phyloP scores from a whole-genome alignment of 192 early-diverging fungal genomes.

The Pecoramyces ruminantium region DNA sequence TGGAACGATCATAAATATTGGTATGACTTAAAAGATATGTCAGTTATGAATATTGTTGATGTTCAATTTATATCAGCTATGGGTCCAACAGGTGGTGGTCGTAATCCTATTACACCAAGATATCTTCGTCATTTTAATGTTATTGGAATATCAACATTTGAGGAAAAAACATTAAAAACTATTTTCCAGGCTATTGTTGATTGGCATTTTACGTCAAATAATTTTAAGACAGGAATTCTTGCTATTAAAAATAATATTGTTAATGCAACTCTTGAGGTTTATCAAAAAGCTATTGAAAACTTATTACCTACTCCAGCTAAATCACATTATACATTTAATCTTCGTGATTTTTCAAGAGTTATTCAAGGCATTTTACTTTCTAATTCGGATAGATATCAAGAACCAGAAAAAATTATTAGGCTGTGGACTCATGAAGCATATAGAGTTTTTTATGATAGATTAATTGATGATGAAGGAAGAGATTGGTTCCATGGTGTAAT shows the following conservation, averaged over 20 bases:
- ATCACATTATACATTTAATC: constrained; percentile 43
- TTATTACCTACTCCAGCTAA: constrained; percentile 34
- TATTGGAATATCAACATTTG: constrained; percentile 30
- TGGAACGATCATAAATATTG: constrained; percentile 38
- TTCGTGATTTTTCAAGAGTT: constrained; percentile 35
- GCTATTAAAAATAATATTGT: constrained; percentile 19
- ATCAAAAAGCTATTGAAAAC: constrained; percentile 28
- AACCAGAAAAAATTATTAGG: constrained; percentile 21
- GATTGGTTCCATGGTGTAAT: constrained; percentile 24
- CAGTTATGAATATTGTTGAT: constrained; percentile 11
- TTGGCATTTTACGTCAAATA: constrained; percentile 32
- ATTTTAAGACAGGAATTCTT: constrained; percentile 16
- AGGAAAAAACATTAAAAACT: constrained; percentile 26
- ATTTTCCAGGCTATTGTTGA: constrained; percentile 35
- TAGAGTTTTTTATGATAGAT: constrained; percentile 35
- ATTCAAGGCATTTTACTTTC: constrained; percentile 31
- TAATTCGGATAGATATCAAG: constrained; percentile 10
- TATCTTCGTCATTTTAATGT: constrained; percentile 39
- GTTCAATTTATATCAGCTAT: constrained; percentile 31
- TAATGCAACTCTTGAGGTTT: constrained; percentile 28
- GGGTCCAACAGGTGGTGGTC: constrained; percentile 42
- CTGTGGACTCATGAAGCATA: constrained; percentile 40
- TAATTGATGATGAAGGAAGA: constrained; percentile 33
- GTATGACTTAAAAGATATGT: constrained; percentile 42
- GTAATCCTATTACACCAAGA: constrained; percentile 30